A percentile compares a stretch with the other conserved stretches of the same genome.
These are phyloP conservation scores for Saccharomyces hybrid DNA, from an alignment of 1,139 yeast species.

Conservation along the genomic window DNA sequence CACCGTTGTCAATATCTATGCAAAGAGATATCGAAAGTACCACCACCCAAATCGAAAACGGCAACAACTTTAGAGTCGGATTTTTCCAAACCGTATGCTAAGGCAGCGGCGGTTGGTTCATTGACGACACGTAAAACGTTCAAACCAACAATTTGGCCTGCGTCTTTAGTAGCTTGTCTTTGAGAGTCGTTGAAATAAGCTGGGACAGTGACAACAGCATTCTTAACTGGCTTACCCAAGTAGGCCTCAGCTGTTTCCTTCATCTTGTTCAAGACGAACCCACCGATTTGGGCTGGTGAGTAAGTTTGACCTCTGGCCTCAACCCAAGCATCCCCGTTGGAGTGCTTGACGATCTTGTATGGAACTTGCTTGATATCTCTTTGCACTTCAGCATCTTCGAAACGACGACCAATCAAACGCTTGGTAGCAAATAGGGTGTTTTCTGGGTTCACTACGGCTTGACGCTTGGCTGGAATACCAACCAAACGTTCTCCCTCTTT, in stretches of 20 bases:
- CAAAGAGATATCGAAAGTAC: slow-evolving; percentile 94
- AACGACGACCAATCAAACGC: slow-evolving; percentile 78
- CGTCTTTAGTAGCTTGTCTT: slow-evolving; percentile 94
- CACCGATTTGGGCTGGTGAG: slow-evolving; percentile 86
- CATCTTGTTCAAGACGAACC: slow-evolving; percentile 89
- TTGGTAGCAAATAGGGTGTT: slow-evolving; percentile 82
- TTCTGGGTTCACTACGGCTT: slow-evolving; percentile 72
- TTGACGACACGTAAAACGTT: slow-evolving; percentile 87
- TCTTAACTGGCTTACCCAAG: slow-evolving; percentile 80
- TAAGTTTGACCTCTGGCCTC: slow-evolving; percentile 64
- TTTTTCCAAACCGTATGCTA: slow-evolving; percentile 90
- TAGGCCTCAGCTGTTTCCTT: slow-evolving; percentile 89
- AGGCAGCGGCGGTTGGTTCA: slow-evolving; percentile 96
- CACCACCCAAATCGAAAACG: slow-evolving; percentile 95
- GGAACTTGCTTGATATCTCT: slow-evolving; percentile 80
- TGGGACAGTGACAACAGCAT: slow-evolving; percentile 94
- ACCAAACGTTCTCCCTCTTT: slow-evolving; percentile 81
- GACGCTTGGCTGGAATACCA: slow-evolving; percentile 94
- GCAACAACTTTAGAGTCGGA: slow-evolving; percentile 79
- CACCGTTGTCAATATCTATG: slow-evolving; percentile 88
- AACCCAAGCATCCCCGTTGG: slow-evolving; percentile 74
- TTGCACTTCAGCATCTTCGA: slow-evolving; percentile 66
- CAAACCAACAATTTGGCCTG: slow-evolving; percentile 90
- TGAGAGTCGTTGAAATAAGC: slow-evolving; percentile 96
- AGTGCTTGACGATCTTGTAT: slow-evolving; percentile 49